Base-by-base conservation (phyloP, 768 basidiomycete species). In the Steccherinum ochraceum region DNA sequence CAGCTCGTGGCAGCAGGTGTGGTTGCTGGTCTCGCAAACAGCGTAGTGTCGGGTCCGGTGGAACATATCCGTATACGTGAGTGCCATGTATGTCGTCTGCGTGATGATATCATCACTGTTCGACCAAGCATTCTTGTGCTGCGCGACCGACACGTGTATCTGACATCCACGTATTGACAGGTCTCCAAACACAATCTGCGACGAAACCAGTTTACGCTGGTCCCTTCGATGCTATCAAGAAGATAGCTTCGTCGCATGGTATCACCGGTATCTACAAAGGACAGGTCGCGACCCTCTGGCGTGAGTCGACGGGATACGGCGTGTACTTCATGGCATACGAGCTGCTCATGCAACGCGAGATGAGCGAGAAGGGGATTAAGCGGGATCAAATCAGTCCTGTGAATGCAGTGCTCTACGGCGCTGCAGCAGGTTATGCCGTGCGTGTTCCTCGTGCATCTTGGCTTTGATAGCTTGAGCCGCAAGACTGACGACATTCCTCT, bases 41-140 rank as follows among this genome's bases (percentile, higher is more conserved):
- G 91, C 24, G 75, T 95, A 52, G 93, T 96, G 30, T 94, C 93
- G 0, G 93, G 93, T 1, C 95, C 94, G 4, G 94, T 98, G 16
- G 94, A 98, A 67, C 94, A 97, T 63, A 93, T 97, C 64, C 89
- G 94, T 71, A 98, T 97, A 57, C 84, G 91, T 92, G 58, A 65
- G 87, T 72, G n/a, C 3, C n/a, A n/a, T n/a, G n/a, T n/a, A 21
- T 39, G 47, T n/a, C 40, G 35, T 24, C 55, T 18, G 16, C 41
- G 11, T n/a, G n/a, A n/a, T n/a, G 30, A 35, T 35, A 4, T 30
- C 21, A 43, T 46, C 47, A n/a, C 35, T 26, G 40, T 23, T 11
- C 12, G 1, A 4, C 11, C 7, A 35, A 35, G 7, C 30, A 7
- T 35, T 35, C 12, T 20, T 3, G 23, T 46, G 21, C 21, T 19